Conservation (phyloP, 2,329 filamentous ascomycete species). For the Penicillium frequentans region DNA sequence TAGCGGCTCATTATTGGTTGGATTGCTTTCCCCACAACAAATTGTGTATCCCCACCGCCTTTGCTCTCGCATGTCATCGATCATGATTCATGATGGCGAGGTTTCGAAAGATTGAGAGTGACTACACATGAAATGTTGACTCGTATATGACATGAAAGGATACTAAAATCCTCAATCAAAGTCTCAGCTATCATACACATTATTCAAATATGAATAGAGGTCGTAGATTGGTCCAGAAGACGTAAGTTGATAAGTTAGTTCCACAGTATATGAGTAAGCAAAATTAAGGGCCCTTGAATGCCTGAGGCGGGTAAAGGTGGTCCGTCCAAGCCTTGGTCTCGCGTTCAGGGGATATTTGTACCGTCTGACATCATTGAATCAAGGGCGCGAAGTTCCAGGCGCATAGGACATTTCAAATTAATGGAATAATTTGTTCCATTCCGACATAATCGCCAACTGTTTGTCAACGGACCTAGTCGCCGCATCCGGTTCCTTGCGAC, state of each 20-base stretch:
- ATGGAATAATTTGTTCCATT: constrained; percentile 4
- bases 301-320: constrained; percentile 6
- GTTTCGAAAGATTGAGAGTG: neutral
- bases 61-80: neutral
- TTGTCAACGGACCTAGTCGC: constrained; percentile 9
- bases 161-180: neutral
- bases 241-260: neutral
- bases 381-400: constrained; percentile 1
- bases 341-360: constrained; percentile 2
- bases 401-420: neutral
- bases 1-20: constrained; percentile 15
- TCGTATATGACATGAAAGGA: neutral
- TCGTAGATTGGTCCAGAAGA: neutral
- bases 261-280: neutral
- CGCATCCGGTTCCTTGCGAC: constrained; percentile 14
- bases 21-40: constrained; percentile 13
- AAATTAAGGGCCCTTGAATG: neutral
- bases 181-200: neutral
- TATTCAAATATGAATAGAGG: neutral
- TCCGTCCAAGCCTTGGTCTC: neutral
- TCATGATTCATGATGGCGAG: neutral
- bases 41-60: constrained; percentile 12
- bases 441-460: neutral
- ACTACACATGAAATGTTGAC: neutral
- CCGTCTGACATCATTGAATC: constrained; percentile 13